These are phyloP conservation scores for Lactuca saligna DNA, from an alignment of 129 eudicot species.

Conservation along the genomic window DNA sequence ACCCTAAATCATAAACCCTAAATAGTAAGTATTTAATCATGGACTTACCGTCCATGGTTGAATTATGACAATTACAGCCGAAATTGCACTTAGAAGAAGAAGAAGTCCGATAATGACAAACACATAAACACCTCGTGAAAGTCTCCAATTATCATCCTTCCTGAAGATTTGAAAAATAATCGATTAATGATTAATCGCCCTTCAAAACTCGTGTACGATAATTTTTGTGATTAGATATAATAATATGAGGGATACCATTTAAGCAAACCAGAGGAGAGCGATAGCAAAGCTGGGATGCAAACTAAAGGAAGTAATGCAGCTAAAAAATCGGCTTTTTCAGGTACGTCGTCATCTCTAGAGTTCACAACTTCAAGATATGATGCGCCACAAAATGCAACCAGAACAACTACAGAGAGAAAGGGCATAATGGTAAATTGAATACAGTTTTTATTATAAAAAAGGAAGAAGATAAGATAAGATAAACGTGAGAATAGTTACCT, in stretches of 20 bases:
- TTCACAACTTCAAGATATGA: constrained; percentile 79
- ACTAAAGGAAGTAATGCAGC: constrained; percentile 98
- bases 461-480: not conserved
- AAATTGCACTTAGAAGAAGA: constrained; percentile 85
- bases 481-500: constrained; percentile 36
- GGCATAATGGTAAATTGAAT: not conserved
- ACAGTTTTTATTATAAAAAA: not conserved
- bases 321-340: constrained; percentile 74
- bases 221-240: too few species aligned
- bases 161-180: constrained; percentile 41
- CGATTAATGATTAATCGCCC: not conserved
- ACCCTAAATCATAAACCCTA: not conserved
- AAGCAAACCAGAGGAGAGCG: constrained; percentile 81
- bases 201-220: not conserved
- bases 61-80: constrained; percentile 74
- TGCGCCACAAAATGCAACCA: constrained; percentile 92
- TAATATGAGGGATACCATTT: constrained; percentile 54
- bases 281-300: constrained; percentile 91
- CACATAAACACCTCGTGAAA: constrained; percentile 78
- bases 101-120: constrained; percentile 82
- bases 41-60: constrained; percentile 87
- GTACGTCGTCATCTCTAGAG: constrained; percentile 62
- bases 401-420: constrained; percentile 51
- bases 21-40: constrained; percentile 9
- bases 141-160: constrained; percentile 98